Base-by-base conservation (phyloP, 345 rosid genomes). In the Eucalyptus urophylla region DNA sequence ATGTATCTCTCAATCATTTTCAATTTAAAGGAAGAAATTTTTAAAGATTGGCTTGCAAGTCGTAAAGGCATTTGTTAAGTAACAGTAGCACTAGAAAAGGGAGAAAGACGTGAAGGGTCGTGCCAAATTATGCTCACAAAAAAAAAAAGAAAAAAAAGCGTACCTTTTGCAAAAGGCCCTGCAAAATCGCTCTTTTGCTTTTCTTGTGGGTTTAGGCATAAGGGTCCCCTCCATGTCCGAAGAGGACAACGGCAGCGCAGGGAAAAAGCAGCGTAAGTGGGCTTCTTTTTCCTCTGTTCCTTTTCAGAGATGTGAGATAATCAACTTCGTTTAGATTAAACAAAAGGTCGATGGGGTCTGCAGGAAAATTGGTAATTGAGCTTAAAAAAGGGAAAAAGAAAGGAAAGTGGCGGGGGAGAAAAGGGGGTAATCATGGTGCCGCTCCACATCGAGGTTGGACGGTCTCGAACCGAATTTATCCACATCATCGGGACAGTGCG, bases 361-460 rank as follows among this genome's bases (percentile, higher is more conserved):
- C 27, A 56, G 65, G 72, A 76, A 6, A 56, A 76, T 94, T 81
- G 94, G 93, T 91, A 93, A 93, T 91, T 92, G 94, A 86, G 90
- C 92, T 83, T 76, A 21, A 6, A 22, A 11, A 10, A 11, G 83
- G 9, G 2, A 37, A 40, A 7, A 22, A 3, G 14, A 43, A 43
- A 50, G 58, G 51, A 90, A 87, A 88, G 83, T 60, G 31, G 27
- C 0, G 60, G 16, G 16, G 40, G 50, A 69, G 65, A 44, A 90
- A 91, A 80, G 91, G 62, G 29, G 56, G 53, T 33, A 80, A 91
- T 88, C 85, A 90, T 91, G 89, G 89, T 47, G 85, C 69, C 25
- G n/a, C 58, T 53, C 10, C 43, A 89, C 31, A 44, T 67, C 69
- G 67, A 62, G 65, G 90, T 49, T 29, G 85, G 87, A 8, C 88